A percentile compares a stretch with the other conserved stretches of the same genome.
Evolutionary conservation across 306 rosid genomes (phyloP).

Genomic region (Vigna nakashimae): DNA sequence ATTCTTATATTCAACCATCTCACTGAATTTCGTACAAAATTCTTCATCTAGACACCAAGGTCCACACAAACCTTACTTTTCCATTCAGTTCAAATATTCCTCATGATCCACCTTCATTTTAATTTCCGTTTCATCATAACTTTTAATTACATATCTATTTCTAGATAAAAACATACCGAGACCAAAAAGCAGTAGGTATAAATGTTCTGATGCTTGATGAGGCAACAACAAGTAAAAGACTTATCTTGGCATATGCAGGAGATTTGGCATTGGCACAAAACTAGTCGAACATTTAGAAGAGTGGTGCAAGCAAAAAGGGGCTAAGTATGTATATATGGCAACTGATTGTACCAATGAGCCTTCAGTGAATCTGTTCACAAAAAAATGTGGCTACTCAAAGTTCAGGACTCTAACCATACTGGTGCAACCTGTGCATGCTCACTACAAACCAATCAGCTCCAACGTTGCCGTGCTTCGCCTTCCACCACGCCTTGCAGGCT

Average conservation of each 20-base stretch:
- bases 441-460: conserved; percentile 63
- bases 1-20: conserved; percentile 49
- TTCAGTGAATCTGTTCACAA: conserved; percentile 80
- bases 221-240: conserved; percentile 31
- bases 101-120: conserved; percentile 40
- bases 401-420: conserved; percentile 77
- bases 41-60: conserved; percentile 54
- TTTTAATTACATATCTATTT: conserved; percentile 30
- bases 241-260: conserved; percentile 63
- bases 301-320: conserved; percentile 85
- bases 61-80: conserved; percentile 48
- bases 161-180: neutral
- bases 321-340: conserved; percentile 83
- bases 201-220: conserved; percentile 37
- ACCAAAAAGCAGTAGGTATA: conserved; percentile 19
- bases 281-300: conserved; percentile 71
- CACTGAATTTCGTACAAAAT: conserved; percentile 49
- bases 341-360: conserved; percentile 90
- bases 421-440: conserved; percentile 92
- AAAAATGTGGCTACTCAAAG: conserved; percentile 70
- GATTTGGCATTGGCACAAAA: conserved; percentile 83
- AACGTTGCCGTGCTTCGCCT: conserved; percentile 51
- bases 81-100: conserved; percentile 32
- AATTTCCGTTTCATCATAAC: conserved; percentile 33
- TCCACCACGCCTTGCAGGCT: conserved; percentile 49